Evolutionary conservation across 1,284 basidiomycete species (phyloP), one percentile per base, ranked within the genome.

Genomic region (Ganoderma multipileum): DNA sequence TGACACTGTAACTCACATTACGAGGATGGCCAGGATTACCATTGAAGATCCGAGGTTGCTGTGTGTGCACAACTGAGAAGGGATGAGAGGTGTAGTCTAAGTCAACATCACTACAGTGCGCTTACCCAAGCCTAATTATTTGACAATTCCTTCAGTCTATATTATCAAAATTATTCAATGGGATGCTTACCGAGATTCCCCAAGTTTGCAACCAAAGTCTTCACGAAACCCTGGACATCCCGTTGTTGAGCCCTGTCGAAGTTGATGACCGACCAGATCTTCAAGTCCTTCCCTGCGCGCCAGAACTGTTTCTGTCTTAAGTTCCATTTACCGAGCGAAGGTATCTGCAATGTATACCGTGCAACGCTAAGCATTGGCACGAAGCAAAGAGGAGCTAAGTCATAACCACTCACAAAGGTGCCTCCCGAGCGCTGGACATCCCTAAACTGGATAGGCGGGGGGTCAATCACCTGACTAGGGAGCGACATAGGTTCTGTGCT

Each of bases 321-420:
- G 61, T 82, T 79, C 82, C 82, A 83, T 0, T 73, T 61, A 2
- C 82, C 81, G 3, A 26, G 18, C 18, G 55, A 36, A 58, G 55
- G 55, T 36, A 23, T 20, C 55, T 58, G 36, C 55, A n/a, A 36
- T 12, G 20, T 36, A 20, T 9, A 57, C 7, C 7, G 11, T 9
- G 55, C 20, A 11, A 33, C 55, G 20, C 59, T 59, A 12, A 23
- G 20, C 39, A 57, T 3, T 47, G 72, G 28, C 70, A 65, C 39
- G 70, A 47, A 14, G 16, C 23, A 11, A 12, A 28, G 55, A 20
- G 9, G 26, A 20, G 14, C 28, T 33, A 9, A 9, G 12, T 4
- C 7, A 30, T 16, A 11, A 30, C 14, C 30, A 33, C 52, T 55
- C 30, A 55, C 52, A 9, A 55, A 55, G 28, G 1, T 4, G 3